Conservation (phyloP, 106 monocot species). For the Dioscorea dumetorum region DNA sequence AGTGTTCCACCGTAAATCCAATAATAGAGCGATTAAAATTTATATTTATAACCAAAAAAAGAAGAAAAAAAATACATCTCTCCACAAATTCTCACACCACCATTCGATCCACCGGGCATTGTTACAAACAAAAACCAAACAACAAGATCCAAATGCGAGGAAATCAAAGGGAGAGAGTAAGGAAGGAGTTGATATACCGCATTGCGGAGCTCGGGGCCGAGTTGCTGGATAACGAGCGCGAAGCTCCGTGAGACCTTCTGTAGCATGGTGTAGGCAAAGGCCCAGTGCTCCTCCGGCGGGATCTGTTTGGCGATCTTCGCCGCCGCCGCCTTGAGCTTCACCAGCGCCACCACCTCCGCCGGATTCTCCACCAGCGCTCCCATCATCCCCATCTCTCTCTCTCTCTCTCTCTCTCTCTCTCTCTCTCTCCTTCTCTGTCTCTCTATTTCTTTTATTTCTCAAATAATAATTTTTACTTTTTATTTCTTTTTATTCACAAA, state of each 20-base stretch:
- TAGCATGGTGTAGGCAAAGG: conserved; percentile 82
- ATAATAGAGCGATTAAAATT: too few species aligned
- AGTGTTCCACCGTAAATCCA: too few species aligned
- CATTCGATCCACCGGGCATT: too few species aligned
- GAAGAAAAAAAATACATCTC: too few species aligned
- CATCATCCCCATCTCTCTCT: conserved; percentile 27
- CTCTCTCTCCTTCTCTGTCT: background rate
- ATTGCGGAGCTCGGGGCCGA: conserved; percentile 68
- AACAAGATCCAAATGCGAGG: background rate
- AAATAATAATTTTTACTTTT: too few species aligned
- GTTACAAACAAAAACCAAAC: background rate
- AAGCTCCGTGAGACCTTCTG: conserved; percentile 89
- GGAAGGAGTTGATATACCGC: conserved; percentile 34
- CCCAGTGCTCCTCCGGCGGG: conserved; percentile 80
- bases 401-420: conserved; percentile 2
- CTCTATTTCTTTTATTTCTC: background rate
- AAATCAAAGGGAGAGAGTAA: background rate
- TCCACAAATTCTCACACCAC: too few species aligned
- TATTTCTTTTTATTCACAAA: too few species aligned
- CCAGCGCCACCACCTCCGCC: conserved; percentile 52
- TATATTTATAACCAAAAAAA: too few species aligned
- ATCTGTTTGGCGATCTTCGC: conserved; percentile 54
- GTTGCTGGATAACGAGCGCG: conserved; percentile 91
- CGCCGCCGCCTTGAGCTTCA: conserved; percentile 75
- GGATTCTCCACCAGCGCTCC: conserved; percentile 44